Evolutionary conservation across 2,329 filamentous ascomycete genomes (phyloP).

Genomic region (Aspergillus bombycis): DNA sequence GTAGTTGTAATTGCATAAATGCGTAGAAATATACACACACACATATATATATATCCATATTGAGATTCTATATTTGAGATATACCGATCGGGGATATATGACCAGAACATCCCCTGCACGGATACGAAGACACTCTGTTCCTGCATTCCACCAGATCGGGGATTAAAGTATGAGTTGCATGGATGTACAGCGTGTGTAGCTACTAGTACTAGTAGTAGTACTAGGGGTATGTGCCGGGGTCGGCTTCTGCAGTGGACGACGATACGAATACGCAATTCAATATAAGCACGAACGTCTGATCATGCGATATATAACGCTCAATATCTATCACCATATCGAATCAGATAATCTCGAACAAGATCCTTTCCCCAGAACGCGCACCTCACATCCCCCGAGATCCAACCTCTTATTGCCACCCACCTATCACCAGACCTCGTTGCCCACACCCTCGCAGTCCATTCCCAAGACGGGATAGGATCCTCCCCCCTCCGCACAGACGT

Average conservation of each 20-base stretch:
- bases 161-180: background rate
- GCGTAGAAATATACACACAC: background rate
- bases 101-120: background rate
- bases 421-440: background rate
- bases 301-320: background rate
- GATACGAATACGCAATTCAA: background rate
- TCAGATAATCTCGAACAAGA: background rate
- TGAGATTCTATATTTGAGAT: background rate
- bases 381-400: background rate
- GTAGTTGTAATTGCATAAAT: background rate
- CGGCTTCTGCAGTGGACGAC: background rate
- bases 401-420: background rate
- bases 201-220: too few species aligned
- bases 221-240: background rate
- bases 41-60: too few species aligned
- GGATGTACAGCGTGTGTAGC: background rate
- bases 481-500: background rate
- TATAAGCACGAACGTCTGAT: background rate
- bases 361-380: background rate
- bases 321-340: background rate
- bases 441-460: background rate
- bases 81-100: background rate
- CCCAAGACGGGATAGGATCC: background rate
- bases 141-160: background rate
- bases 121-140: background rate